Evolutionary conservation across 768 basidiomycete genomes (phyloP).

Genomic region (Podaxis pistillaris): DNA sequence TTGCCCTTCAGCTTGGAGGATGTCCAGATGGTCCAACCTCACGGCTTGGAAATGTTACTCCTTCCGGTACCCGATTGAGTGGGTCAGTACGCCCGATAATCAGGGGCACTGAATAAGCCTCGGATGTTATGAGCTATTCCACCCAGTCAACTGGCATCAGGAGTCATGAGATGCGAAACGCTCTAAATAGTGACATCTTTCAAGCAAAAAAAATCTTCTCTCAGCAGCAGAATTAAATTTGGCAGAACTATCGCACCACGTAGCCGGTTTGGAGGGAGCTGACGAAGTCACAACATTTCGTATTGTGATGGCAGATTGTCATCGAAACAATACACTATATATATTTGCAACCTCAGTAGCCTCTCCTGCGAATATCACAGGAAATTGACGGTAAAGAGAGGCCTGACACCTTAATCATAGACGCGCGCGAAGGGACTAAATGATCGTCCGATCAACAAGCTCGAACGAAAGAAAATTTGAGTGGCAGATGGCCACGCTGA

Average conservation of each 20-base stretch:
- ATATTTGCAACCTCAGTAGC: background rate
- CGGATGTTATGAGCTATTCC: background rate
- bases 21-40: no score
- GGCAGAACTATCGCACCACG: background rate
- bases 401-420: background rate
- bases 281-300: background rate
- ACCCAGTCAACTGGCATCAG: background rate
- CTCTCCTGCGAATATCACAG: background rate
- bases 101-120: background rate
- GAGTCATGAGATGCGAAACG: background rate
- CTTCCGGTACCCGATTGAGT: no score
- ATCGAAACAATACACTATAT: background rate
- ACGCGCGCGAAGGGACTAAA: background rate
- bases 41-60: no score
- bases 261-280: background rate
- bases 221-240: background rate
- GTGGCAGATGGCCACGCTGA: no score
- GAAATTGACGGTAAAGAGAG: background rate
- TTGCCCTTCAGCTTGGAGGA: no score
- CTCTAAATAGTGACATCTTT: background rate
- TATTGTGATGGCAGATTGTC: background rate
- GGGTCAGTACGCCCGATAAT: no score
- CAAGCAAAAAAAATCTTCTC: background rate
- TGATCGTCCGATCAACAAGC: background rate
- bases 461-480: background rate